Evolutionary conservation across 257 asterid genomes (phyloP).

Genomic region (Schizonepeta tenuifolia): DNA sequence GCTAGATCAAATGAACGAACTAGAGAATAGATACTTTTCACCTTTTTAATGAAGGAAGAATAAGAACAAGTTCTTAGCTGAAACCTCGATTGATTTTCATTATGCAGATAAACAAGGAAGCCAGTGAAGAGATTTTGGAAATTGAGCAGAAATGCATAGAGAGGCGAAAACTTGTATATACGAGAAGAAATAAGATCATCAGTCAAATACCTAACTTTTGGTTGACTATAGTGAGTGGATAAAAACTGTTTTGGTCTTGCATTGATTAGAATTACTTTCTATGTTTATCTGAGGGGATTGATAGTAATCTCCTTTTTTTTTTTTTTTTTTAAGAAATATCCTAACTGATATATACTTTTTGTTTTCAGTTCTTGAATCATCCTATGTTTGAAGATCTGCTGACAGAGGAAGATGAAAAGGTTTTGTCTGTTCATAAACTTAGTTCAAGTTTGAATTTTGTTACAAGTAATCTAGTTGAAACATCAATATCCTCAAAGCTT

Average conservation of each 20-base stretch:
- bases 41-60: no score
- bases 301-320: background rate
- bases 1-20: no score
- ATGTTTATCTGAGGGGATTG: conserved; percentile 6
- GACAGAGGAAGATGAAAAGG: conserved; percentile 55
- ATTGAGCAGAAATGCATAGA: conserved; percentile 49
- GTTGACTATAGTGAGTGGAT: conserved; percentile 53
- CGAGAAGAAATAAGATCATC: conserved; percentile 45
- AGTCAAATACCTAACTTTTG: conserved; percentile 61
- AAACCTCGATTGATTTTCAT: conserved; percentile 27
- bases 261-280: conserved; percentile 22
- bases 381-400: conserved; percentile 55
- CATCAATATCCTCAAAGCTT: no score
- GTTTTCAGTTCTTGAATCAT: conserved; percentile 62
- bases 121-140: conserved; percentile 43
- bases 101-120: conserved; percentile 56
- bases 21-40: no score
- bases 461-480: background rate
- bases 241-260: conserved; percentile 13
- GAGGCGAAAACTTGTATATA: conserved; percentile 51
- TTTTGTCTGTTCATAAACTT: conserved; percentile 29
- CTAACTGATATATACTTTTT: conserved; percentile 4
- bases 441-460: background rate
- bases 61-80: conserved; percentile 7
- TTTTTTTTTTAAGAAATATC: background rate